These are phyloP conservation scores for Microthlaspi erraticum DNA, from an alignment of 345 rosid species.

Conservation along the genomic window DNA sequence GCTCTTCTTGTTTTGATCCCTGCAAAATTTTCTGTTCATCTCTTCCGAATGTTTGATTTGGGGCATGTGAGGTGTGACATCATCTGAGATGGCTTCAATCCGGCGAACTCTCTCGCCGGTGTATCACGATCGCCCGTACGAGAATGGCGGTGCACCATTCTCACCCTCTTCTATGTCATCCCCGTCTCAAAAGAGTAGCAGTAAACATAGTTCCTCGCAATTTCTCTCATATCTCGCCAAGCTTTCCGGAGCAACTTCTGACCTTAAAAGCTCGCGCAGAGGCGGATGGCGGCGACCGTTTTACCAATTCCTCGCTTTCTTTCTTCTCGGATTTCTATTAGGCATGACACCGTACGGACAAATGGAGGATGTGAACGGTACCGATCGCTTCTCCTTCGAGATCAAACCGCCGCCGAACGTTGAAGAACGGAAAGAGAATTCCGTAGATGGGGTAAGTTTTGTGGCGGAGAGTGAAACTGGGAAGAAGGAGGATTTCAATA, in stretches of 20 bases:
- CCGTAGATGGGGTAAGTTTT: slow-evolving; percentile 48
- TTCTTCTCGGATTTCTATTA: slow-evolving; percentile 63
- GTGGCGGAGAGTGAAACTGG: slow-evolving; percentile 36
- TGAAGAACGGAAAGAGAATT: slow-evolving; percentile 47
- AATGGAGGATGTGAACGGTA: slow-evolving; percentile 49
- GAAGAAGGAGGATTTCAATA: slow-evolving; percentile 41
- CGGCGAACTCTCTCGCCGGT: slow-evolving; percentile 92
- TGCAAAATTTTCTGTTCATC: not conserved
- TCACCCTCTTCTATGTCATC: slow-evolving; percentile 38
- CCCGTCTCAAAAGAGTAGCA: slow-evolving; percentile 45
- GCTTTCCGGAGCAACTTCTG: slow-evolving; percentile 38
- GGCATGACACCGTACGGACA: slow-evolving; percentile 72
- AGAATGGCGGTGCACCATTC: slow-evolving; percentile 51
- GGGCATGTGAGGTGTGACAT: slow-evolving; percentile 1
- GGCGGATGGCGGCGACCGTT: slow-evolving; percentile 65
- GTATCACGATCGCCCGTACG: slow-evolving; percentile 60
- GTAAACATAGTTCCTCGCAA: slow-evolving; percentile 51
- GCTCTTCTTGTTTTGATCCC: slow-evolving; percentile 2
- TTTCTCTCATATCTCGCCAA: slow-evolving; percentile 38
- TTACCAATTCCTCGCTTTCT: slow-evolving; percentile 63
- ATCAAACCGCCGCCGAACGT: slow-evolving; percentile 62
- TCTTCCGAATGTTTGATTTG: slow-evolving; percentile 19
- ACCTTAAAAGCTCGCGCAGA: slow-evolving; percentile 53
- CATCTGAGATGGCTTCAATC: slow-evolving; percentile 73
- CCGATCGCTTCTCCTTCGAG: slow-evolving; percentile 66